phyloP scores from a whole-genome alignment of 169 alveolate species.

The Toxoplasma gondii region DNA sequence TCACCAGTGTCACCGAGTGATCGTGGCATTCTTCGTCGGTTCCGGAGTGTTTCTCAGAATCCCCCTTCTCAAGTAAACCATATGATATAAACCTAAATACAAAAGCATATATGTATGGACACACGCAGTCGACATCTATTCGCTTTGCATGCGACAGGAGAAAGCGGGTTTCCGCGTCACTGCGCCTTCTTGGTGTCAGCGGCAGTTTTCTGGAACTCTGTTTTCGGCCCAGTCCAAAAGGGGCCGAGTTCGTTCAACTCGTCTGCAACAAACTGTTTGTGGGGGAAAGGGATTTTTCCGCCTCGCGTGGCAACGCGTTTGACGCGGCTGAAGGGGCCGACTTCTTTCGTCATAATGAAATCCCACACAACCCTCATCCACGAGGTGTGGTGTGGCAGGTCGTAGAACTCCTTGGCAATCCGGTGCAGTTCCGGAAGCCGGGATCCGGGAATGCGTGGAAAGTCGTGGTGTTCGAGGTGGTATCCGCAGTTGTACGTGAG shows the following conservation, averaged over 20 bases:
- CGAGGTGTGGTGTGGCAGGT: conserved; percentile 68
- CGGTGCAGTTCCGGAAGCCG: conserved; percentile 72
- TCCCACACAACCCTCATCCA: conserved; percentile 53
- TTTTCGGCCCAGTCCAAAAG: conserved; percentile 1
- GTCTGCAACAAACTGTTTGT: not conserved
- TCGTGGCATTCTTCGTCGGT: too few relatives aligned
- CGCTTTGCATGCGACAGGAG: too few relatives aligned
- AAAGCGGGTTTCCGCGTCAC: not conserved
- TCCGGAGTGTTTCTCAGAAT: too few relatives aligned
- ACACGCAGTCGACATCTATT: too few relatives aligned
- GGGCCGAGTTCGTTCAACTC: conserved; percentile 8
- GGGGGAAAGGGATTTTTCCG: conserved; percentile 17
- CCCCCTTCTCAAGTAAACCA: too few relatives aligned
- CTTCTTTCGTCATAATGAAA: not conserved
- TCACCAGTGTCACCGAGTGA: too few relatives aligned
- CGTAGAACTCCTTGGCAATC: conserved; percentile 79
- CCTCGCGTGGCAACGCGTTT: conserved; percentile 3
- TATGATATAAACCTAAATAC: too few relatives aligned
- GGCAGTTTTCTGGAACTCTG: not conserved
- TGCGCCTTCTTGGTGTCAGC: not conserved
- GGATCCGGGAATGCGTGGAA: conserved; percentile 78
- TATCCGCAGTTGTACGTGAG: conserved; percentile 82
- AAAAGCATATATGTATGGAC: too few relatives aligned
- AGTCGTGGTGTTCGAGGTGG: conserved; percentile 87
- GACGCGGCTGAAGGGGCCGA: conserved; percentile 44